Base-by-base conservation (phyloP, 768 basidiomycete genomes). In the Amanita jacksonii region DNA sequence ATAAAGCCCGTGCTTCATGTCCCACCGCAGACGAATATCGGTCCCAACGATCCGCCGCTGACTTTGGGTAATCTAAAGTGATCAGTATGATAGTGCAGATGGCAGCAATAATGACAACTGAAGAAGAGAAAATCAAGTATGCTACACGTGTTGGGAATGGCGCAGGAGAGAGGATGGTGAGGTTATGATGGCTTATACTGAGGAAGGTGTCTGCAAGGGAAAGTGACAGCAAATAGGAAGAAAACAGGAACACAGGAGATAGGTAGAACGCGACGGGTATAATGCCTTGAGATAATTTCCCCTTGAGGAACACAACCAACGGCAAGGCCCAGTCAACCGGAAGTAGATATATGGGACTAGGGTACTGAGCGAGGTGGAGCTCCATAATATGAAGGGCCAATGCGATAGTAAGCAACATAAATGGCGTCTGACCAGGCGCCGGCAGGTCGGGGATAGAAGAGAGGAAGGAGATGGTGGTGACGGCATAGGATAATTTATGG, bases 71-170 rank as follows among this genome's bases (percentile, higher is more conserved):
- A 50, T 43, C 49, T 35, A 63, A 54, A n/a, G 55, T 54, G 41
- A 13, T 52, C 43, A 16, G 49, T 49, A 5, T 66, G 59, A 9
- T 64, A 23, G 60, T 23, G 61, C 59, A 50, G 54, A 65, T 43
- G 41, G 68, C 58, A 20, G 66, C 52, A 20, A 63, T 34, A 8
- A 70, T 33, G 8, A 71, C 48, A 4, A 68, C 47, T 24, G 68
- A 33, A 22, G 62, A 47, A 27, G 62, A 59, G 25, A 78, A 57
- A 28, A 58, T 22, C 8, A 74, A 56, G 45, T 74, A 69, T 4
- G 63, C 63, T 5, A 62, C 53, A 15, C 76, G 65, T 0, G 70
- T 72, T 53, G 73, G 66, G 55, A 73, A 66, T 2, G 78, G 76
- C 1, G 73, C 58, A 7, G 62, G 58, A 5, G 50, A 36, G 31